phyloP scores from a whole-genome alignment of 1,139 yeast species.

The Lodderomyces oxycetoniae region DNA sequence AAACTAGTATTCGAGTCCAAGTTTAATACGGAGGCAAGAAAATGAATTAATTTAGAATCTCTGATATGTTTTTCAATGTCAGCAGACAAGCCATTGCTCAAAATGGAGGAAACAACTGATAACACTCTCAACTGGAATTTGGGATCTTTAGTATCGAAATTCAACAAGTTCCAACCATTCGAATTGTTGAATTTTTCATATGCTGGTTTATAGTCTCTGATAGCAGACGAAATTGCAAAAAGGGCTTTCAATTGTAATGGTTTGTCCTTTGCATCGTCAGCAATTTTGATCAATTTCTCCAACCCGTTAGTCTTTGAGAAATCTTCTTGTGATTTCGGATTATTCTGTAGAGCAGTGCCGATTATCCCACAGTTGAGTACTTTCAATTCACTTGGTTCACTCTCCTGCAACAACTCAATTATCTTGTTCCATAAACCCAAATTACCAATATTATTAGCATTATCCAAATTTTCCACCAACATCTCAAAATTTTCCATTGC shows the following conservation, averaged over 20 bases:
- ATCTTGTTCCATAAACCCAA: conserved; percentile 76
- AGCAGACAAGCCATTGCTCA: conserved; percentile 47
- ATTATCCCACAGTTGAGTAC: conserved; percentile 66
- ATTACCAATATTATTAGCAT: conserved; percentile 88
- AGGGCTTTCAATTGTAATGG: conserved; percentile 58
- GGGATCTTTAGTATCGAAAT: conserved; percentile 17
- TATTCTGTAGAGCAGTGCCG: conserved; percentile 92
- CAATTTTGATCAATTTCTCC: conserved; percentile 39
- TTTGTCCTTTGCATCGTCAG: conserved; percentile 20
- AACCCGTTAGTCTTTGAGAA: conserved; percentile 54
- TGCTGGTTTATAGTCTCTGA: conserved; percentile 66
- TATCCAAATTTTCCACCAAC: conserved; percentile 89
- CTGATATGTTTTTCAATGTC: conserved; percentile 39
- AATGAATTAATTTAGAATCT: conserved; percentile 34
- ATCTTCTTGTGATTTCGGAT: conserved; percentile 66
- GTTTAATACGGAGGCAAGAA: conserved; percentile 34
- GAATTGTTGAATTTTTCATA: conserved; percentile 49
- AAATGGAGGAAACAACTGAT: conserved; percentile 53
- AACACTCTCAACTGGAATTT: conserved; percentile 52
- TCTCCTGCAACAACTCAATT: conserved; percentile 42
- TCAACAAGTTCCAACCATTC: conserved; percentile 58
- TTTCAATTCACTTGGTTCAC: conserved; percentile 40
- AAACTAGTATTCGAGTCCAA: conserved; percentile 46
- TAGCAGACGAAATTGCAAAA: conserved; percentile 69
- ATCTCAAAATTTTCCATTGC: conserved; percentile 92